A percentile compares a stretch with the other conserved stretches of the same genome.
Conservation (phyloP, 208 protist genomes). For the Leishmania braziliensis region DNA sequence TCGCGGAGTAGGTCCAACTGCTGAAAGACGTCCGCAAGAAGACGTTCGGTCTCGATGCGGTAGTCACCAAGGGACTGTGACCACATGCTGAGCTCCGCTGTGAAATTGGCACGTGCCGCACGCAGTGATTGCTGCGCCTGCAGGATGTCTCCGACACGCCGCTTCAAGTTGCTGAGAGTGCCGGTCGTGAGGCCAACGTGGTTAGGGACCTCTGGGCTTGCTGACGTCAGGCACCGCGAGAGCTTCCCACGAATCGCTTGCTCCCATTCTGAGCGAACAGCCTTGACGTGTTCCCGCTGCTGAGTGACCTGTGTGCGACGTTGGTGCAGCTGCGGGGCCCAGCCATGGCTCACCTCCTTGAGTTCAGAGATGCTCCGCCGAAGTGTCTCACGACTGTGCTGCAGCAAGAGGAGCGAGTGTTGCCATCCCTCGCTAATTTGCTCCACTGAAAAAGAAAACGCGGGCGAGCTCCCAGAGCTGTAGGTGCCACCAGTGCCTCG, state of each 20-base stretch:
- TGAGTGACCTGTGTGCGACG: conserved; percentile 2
- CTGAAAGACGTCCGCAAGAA: conserved; percentile 13
- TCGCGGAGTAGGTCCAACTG: conserved; percentile 23
- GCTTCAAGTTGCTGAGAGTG: conserved; percentile 2
- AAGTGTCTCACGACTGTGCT: conserved; percentile 21
- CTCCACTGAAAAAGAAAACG: neutral
- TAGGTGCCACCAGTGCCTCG: too few species aligned
- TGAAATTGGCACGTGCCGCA: conserved; percentile 5
- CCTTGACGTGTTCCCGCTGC: conserved; percentile 10
- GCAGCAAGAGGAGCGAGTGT: conserved; percentile 10
- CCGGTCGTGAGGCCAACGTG: conserved; percentile 6
- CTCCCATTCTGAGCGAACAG: conserved; percentile 22
- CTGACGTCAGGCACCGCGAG: conserved; percentile 18
- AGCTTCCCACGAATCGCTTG: conserved; percentile 15
- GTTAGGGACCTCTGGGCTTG: conserved; percentile 7
- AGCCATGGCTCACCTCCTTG: conserved; percentile 1
- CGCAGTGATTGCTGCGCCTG: conserved; percentile 16
- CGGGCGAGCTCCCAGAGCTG: neutral
- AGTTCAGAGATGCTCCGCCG: conserved; percentile 15
- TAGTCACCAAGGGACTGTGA: conserved; percentile 4
- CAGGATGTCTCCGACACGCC: neutral
- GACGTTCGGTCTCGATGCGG: conserved; percentile 13
- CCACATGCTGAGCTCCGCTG: conserved; percentile 8
- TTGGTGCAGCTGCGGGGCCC: conserved; percentile 10
- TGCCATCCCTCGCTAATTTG: conserved; percentile 8